Base-by-base conservation (phyloP, 2,329 filamentous ascomycete species). In the Pestalotiopsis sp. region DNA sequence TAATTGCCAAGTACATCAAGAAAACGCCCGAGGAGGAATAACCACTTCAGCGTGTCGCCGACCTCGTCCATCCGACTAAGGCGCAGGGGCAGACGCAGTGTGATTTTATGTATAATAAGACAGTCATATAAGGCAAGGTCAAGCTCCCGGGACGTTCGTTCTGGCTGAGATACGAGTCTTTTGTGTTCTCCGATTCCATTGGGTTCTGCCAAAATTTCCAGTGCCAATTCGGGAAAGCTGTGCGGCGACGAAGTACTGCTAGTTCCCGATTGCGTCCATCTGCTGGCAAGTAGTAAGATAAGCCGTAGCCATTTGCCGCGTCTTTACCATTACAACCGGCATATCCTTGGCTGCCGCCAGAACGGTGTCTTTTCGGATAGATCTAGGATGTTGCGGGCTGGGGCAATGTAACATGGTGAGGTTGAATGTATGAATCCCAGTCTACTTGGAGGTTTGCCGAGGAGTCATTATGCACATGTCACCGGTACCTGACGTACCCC, bases 11-110 rank as follows among this genome's bases (percentile, higher is more conserved):
- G n/a, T 78, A 76, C 60, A 68, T 70, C 9, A 23, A 68, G 0
- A 73, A 79, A 38, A 82, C 86, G 0, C 71, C 71, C 20, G 74
- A 75, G 36, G 81, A 86, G 11, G 85, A 87, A 71, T 84, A 87
- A 71, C 85, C 85, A 0, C 86, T 84, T 68, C 81, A 84, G 41
- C 79, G 79, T 0, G 83, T 88, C 1, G 80, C 80, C 5, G 77
- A 85, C 45, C 76, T 84, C 4, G 84, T 86, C 2, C 77, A 80
- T 17, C 77, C n/a, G n/a, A n/a, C 80, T 4, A 79, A 79, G 20
- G 77, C 76, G 5, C 76, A 79, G 12, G 73, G 75, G 17, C 66
- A 64, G 1, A 68, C 70, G 3, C 69, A 69, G 9, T 1, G 14
- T 14, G 69, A 70, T 4, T 84, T 85, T 66, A 58, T 58, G 23